Evolutionary conservation across 371 early-diverging fungal genomes (phyloP), one percentile per base, ranked within the genome.

Genomic region (Saksenaea oblongispora): DNA sequence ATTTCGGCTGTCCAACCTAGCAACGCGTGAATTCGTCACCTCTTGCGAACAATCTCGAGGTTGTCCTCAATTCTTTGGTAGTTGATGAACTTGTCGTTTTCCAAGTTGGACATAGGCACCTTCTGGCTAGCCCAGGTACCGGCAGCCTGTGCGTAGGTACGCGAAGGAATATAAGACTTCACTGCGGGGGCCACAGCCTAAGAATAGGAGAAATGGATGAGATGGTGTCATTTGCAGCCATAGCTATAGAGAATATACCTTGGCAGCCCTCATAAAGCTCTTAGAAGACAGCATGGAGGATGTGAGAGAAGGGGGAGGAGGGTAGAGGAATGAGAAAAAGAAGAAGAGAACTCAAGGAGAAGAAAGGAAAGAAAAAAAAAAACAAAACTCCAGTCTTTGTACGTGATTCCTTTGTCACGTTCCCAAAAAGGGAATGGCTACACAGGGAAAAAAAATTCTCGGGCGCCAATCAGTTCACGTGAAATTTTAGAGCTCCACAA

Each of bases 61-160:
- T 97, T 96, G 72, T 93, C 89, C 74, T 93, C 93, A 63, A 95
- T 93, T 59, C 92, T 80, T 80, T 93, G 84, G 83, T 96, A 96
- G 89, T 96, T 94, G 84, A 96, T 92, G 85, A 82, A 89, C 79
- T 91, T 86, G 82, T 91, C 86, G 57, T 78, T 73, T 80, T 96
- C 97, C 56, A 94, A 76, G 71, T 82, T 84, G 53, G 95, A 95
- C 88, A 95, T 91, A 60, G 87, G 71, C 63, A 96, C 95, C 74
- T 91, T 90, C 71, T 83, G 76, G 67, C 82, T 81, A 54, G 78
- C 75, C 71, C 75, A 72, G 59, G 71, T 71, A 54, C 66, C 71
- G 58, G 76, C 69, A 58, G 79, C 79, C 68, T 84, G 76, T 34
- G 87, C 84, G 67, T 82, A 86, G 44, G 65, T 69, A 58, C 77